Percentiles rank a stretch among this genome's conserved stretches.
Conservation (phyloP, 495 filamentous ascomycete genomes). For the Aspergillus diversus region DNA sequence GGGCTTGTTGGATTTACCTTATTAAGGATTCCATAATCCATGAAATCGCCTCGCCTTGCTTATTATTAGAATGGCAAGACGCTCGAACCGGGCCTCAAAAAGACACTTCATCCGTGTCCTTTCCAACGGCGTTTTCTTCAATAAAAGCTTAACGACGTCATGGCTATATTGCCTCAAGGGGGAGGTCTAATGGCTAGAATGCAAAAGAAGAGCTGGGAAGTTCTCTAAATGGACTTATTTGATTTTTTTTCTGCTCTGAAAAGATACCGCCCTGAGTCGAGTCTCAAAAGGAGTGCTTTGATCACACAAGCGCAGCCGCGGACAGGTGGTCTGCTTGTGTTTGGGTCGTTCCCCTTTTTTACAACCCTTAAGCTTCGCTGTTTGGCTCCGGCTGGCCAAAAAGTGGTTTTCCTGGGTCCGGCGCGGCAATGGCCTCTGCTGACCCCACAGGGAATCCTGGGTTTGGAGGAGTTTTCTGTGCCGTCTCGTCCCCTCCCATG, state of each 20-base stretch:
- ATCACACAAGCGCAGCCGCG: conserved; percentile 32
- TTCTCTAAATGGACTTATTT: neutral
- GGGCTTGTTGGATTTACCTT: no score
- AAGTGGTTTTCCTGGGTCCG: conserved; percentile 23
- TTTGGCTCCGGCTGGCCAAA: conserved; percentile 15
- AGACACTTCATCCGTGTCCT: no score
- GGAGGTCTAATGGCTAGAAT: no score
- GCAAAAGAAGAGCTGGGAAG: neutral
- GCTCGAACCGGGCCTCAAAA: no score
- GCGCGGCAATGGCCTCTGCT: conserved; percentile 24
- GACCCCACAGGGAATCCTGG: conserved; percentile 24
- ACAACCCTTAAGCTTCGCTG: conserved; percentile 10
- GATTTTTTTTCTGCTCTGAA: neutral
- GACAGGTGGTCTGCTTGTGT: conserved; percentile 27
- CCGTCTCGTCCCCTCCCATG: conserved; percentile 51
- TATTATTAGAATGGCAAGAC: no score
- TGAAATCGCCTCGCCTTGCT: no score
- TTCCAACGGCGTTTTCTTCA: no score
- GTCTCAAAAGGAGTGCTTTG: conserved; percentile 12
- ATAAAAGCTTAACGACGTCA: no score
- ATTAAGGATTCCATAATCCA: no score
- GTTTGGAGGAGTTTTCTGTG: conserved; percentile 33
- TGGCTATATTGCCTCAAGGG: no score
- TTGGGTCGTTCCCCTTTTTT: conserved; percentile 24
- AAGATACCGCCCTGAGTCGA: neutral